Percentiles rank a stretch among this genome's conserved stretches.
Conservation (phyloP, 345 rosid genomes). For the Rhodamnia argentea region DNA sequence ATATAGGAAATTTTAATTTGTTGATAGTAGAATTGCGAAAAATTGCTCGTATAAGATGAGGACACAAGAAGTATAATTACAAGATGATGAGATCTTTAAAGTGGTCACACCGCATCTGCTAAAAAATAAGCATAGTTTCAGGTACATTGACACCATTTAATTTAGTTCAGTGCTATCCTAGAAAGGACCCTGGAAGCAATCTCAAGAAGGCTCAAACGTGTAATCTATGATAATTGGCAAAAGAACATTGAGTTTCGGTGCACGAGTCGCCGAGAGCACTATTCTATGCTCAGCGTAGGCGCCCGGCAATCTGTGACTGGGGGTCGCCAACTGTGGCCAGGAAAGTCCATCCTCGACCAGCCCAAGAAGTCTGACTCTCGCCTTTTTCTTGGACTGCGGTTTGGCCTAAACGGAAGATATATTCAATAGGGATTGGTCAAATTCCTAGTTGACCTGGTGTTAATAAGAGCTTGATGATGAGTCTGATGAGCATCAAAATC, state of each 20-base stretch:
- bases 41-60: neutral
- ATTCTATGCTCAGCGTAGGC: neutral
- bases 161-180: neutral
- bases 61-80: neutral
- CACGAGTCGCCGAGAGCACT: neutral
- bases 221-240: neutral
- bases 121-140: neutral
- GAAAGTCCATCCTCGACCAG: neutral
- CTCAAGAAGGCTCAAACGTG: neutral
- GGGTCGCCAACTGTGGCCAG: neutral
- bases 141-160: neutral
- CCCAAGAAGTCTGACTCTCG: neutral
- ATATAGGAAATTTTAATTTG: neutral
- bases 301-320: neutral
- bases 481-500: neutral
- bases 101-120: neutral
- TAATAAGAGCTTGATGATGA: neutral
- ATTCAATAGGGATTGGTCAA: neutral
- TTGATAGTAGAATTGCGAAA: neutral
- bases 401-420: neutral
- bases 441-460: neutral
- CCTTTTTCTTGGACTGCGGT: neutral
- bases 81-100: neutral
- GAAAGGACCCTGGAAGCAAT: neutral
- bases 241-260: neutral